phyloP scores from a whole-genome alignment of 2,329 filamentous ascomycete species.

The Ophiostoma sp. region DNA sequence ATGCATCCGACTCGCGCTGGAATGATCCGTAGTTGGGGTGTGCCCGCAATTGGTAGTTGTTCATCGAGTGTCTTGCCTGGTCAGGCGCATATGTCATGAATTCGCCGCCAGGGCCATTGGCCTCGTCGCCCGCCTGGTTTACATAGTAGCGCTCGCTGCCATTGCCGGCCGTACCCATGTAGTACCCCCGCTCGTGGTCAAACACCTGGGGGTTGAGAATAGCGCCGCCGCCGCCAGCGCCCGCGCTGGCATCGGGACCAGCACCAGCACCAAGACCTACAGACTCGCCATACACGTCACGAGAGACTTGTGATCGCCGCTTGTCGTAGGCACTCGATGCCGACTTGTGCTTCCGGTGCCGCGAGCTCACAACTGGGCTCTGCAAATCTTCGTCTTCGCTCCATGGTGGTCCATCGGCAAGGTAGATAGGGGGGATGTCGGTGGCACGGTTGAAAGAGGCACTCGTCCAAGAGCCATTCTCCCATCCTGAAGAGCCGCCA shows the following conservation, averaged over 20 bases:
- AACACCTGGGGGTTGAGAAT: slow-evolving; percentile 47
- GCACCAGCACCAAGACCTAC: background rate
- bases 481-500: slow-evolving; percentile 56
- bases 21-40: slow-evolving; percentile 44
- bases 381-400: slow-evolving; percentile 94
- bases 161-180: slow-evolving; percentile 61
- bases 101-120: slow-evolving; percentile 72
- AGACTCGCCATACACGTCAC: slow-evolving; percentile 31
- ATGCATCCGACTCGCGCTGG: slow-evolving; percentile 52
- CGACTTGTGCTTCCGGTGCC: slow-evolving; percentile 82
- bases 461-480: slow-evolving; percentile 44
- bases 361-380: slow-evolving; percentile 79
- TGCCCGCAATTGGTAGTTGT: slow-evolving; percentile 44
- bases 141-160: slow-evolving; percentile 71
- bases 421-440: slow-evolving; percentile 75
- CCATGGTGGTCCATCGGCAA: slow-evolving; percentile 84
- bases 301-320: slow-evolving; percentile 43
- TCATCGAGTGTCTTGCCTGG: slow-evolving; percentile 54
- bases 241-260: background rate
- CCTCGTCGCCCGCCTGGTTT: slow-evolving; percentile 63
- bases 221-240: slow-evolving; percentile 14
- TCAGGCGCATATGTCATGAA: slow-evolving; percentile 71
- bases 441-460: slow-evolving; percentile 56
- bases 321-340: slow-evolving; percentile 47
- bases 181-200: slow-evolving; percentile 60